phyloP scores from a whole-genome alignment of 139 green algal genomes.

The Tetradesmus lagerheimii region DNA sequence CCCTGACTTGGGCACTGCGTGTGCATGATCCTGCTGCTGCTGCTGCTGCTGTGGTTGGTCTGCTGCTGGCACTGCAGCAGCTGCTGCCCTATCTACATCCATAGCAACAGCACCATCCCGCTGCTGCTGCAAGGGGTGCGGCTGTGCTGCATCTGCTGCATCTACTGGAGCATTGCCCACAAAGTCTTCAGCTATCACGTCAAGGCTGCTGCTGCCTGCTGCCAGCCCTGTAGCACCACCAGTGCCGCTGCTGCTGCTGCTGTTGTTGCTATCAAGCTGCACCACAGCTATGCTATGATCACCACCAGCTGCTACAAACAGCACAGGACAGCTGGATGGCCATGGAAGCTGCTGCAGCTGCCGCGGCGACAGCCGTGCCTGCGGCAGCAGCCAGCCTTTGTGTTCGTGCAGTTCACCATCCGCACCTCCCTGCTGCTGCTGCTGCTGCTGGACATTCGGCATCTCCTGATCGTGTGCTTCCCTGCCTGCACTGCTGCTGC shows the following conservation, averaged over 20 bases:
- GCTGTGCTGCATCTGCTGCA: not conserved
- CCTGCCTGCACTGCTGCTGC: not conserved
- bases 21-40: slow-evolving; percentile 14
- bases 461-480: too few relatives aligned
- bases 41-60: slow-evolving; percentile 16
- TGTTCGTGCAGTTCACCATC: not conserved
- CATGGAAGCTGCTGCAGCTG: slow-evolving; percentile 51
- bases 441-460: slow-evolving; percentile 6
- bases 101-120: not conserved
- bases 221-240: not conserved
- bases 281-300: slow-evolving; percentile 8
- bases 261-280: not conserved
- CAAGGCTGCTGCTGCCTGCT: not conserved
- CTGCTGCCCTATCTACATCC: not conserved
- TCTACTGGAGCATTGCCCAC: not conserved
- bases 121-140: not conserved
- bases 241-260: slow-evolving; percentile 4
- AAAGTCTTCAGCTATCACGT: slow-evolving; percentile 16
- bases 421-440: slow-evolving; percentile 6
- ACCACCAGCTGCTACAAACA: slow-evolving; percentile 53
- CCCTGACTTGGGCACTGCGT: not conserved
- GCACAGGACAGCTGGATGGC: slow-evolving; percentile 35
- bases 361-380: slow-evolving; percentile 34
- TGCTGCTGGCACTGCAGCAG: not conserved
- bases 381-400: slow-evolving; percentile 10